These are phyloP conservation scores for Rhynchospora pubera DNA, from an alignment of 176 grass and related monocot genomes.

Conservation along the genomic window DNA sequence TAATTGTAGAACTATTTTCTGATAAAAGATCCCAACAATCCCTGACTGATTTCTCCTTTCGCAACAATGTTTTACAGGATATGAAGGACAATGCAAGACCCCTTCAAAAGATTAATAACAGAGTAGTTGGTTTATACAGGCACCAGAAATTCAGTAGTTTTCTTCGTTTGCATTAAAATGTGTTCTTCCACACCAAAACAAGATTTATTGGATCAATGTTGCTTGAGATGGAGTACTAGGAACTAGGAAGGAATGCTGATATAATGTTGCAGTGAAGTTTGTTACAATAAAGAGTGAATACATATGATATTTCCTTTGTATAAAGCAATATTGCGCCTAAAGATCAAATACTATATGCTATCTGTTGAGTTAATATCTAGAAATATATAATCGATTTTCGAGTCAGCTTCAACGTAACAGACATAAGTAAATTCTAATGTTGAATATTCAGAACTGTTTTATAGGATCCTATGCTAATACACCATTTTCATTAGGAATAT, in stretches of 20 bases:
- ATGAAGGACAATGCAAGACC: constrained; percentile 59
- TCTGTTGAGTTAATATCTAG: neutral
- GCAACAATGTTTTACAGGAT: constrained; percentile 22
- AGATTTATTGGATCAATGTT: neutral
- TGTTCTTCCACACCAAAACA: neutral
- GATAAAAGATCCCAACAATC: neutral
- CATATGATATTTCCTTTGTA: neutral
- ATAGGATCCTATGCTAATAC: neutral
- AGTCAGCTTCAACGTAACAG: neutral
- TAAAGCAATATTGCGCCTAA: neutral
- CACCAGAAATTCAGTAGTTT: neutral
- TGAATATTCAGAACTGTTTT: neutral
- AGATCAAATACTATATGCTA: neutral
- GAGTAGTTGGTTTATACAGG: constrained; percentile 40
- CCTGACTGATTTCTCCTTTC: neutral
- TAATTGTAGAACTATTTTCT: neutral
- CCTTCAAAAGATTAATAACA: constrained; percentile 29
- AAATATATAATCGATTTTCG: neutral
- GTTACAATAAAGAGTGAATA: neutral
- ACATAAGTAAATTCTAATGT: neutral
- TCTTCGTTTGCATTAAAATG: neutral
- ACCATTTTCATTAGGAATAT: neutral
- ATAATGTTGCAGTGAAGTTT: neutral
- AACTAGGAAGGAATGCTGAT: neutral
- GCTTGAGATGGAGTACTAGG: neutral